Base-by-base conservation (phyloP, 2,329 filamentous ascomycete species). In the Fusarium globosum region DNA sequence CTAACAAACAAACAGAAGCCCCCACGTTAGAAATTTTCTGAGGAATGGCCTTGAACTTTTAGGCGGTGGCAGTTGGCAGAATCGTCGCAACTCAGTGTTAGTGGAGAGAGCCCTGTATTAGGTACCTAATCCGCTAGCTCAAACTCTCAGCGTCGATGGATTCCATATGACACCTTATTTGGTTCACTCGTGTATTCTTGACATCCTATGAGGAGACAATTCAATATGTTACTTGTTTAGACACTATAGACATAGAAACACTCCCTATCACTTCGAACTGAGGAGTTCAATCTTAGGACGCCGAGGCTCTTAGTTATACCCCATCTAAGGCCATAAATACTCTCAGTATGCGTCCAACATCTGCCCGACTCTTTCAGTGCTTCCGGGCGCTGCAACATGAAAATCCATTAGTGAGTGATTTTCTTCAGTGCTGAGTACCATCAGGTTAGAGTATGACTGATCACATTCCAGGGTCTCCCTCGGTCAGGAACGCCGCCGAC, bases 331-430 rank as follows among this genome's bases (percentile, higher is more conserved):
- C 20, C 30, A 15, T 35, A 35, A 20, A 33, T 23, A 13, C n/a
- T 52, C 28, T 63, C 68, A 79, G 21, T 11, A 86, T 86, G 85
- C 82, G 81, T 33, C 68, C 80, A 61, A 81, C 82, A 39, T 59
- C 80, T 35, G 68, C 77, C 21, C 82, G 81, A 12, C 78, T 86
- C 45, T 82, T 85, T 55, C 82, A 80, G 52, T 69, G 71, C 23
- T 46, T 77, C 23, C 76, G 76, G 38, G 71, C 78, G 56, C 74
- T 83, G 4, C 77, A 78, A 43, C 95, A 98, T 91, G 95, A 97
- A 76, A 98, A 97, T 76, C 95, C 95, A 8, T 83, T 97, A 80
- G 95, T 97, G 45, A 53, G 43, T 45, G 8, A 23, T 16, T 15
- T 11, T n/a, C 11, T 14, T 28, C 11, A 18, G 20, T 26, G 2